Evolutionary conservation across 2,329 filamentous ascomycete genomes (phyloP), one percentile per base, ranked within the genome.

Genomic region (Botrytis pseudocinerea): DNA sequence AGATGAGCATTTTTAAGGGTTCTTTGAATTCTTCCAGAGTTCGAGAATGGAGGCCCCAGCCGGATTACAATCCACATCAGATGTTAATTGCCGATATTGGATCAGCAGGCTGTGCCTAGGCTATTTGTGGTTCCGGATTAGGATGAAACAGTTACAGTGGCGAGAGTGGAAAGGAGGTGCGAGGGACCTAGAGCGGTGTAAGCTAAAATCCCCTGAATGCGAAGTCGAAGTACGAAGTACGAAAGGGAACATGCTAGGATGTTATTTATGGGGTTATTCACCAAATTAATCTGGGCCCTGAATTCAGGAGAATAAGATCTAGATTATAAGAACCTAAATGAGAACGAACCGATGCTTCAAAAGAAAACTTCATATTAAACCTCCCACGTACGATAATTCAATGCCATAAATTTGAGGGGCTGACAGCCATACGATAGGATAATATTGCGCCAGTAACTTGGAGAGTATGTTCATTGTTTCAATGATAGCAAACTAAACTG

Each of bases 141-240:
- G 35, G 25, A 42, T 65, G 59, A 71, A 71, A 65, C 59, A 64
- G 59, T 71, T 42, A 64, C 16, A 51, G 57, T 70, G 59, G 59
- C 57, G 14, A 44, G 12, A 61, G 20, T 61, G 32, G 48, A 54
- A 54, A 54, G 48, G 48, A 54, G 32, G 32, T 32, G 32, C 32
- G 32, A 32, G 48, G 25, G 40, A 2, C 61, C 28, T 28, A 51
- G 32, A 35, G 46, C 63, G 63, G 63, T 51, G 63, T 66, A 46
- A 35, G 40, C 61, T 63, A 46, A 44, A 28, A 40, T n/a, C 16
- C 46, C 46, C 35, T 54, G 64, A 68, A 68, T n/a, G 14, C 25
- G 25, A 42, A 42, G 64, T 40, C 8, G 28, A 35, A 22, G 28
- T 65, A 38, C 28, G 7, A 20, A 28, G 40, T 35, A 32, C 18